Evolutionary conservation across 1,284 basidiomycete genomes (phyloP), one percentile per base, ranked within the genome.

Genomic region (Cutaneotrichosporon cavernicola): DNA sequence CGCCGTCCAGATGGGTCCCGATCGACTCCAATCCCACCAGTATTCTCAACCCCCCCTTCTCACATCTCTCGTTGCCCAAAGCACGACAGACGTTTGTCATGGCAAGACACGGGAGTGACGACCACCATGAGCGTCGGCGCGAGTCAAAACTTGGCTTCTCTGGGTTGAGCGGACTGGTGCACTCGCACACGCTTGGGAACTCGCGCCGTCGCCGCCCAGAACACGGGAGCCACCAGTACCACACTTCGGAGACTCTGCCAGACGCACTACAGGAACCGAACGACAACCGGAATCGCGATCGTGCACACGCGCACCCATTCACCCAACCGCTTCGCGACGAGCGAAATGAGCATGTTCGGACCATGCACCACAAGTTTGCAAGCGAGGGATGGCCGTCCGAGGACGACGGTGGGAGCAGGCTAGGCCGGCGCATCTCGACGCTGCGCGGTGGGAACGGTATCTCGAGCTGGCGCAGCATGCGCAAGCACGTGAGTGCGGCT

Each of bases 401-500:
- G 55, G 55, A 22, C 30, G 55, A 56, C n/a, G 5, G 13, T 4
- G 21, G 22, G 14, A 22, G 38, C 43, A 26, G 18, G 26, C 56
- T 49, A 8, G 40, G 40, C 16, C 40, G 56, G 10, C 56, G 56
- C 4, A 47, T 49, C 9, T 32, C 43, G 31, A 21, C 34, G 10
- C 4, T 49, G 43, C 38, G 56, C 56, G 18, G 38, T 11, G 26
- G 10, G 13, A 16, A 6, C 26, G 56, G 36, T 9, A 30, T 56
- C 8, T 56, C 55, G 21, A 46, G 38, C 52, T 56, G 51, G 40
- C 52, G 26, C 9, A 52, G 43, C 43, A 51, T 61, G 52, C 58
- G 49, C 21, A 32, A 36, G 46, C 56, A 58, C 14, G 43, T 58
- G 38, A 49, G 30, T 38, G 56, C 56, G 14, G 56, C 56, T 1